Base-by-base conservation (phyloP, 805 yeast genomes). In the Schwanniomyces vanrijiae region DNA sequence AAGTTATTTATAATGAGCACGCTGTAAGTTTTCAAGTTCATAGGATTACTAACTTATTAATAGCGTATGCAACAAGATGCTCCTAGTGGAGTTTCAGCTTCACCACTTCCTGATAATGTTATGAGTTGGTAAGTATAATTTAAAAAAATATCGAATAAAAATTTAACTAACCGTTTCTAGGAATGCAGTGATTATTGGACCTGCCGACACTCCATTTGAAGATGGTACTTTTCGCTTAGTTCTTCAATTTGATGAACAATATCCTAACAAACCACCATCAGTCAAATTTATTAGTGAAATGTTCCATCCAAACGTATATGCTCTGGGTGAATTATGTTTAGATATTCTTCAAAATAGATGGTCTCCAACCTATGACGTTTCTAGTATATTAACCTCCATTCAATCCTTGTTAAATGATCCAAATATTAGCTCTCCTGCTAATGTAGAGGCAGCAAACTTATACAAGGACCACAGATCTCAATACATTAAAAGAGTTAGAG, bases 301-400 rank as follows among this genome's bases (percentile, higher is more conserved):
- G 97, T 94, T 94, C 66, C 99, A 94, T 64, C 99, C 99, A 2
- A 94, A 94, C 63, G 98, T 94, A 3, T 94, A 94, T 61, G 96
- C 96, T 8, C 80, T 85, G 40, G 99, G 99, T 21, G 98, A 94
- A 61, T 81, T 94, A 52, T 94, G 99, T 71, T 78, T 94, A 53
- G 99, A 94, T 70, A 94, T 94, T 55, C 74, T 94, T 55, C 99
- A 94, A 65, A 94, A 92, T 71, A 78, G 98, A 64, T 94, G 99
- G 99, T 87, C 96, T 21, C 99, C 99, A 10, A 94, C 99, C 0
- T 94, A 92, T 63, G 99, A 94, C 62, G 99, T 94, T 33, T 90
- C 96, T 9, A 90, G 96, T 10, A 92, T 94, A 47, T 76, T 94
- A 56, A 94, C 99, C 1, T 88, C 96, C 22, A 84, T 94, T 48